Evolutionary conservation across 352 stramenopile species (phyloP).

Genomic region (Phytophthora macrochlamydospora): DNA sequence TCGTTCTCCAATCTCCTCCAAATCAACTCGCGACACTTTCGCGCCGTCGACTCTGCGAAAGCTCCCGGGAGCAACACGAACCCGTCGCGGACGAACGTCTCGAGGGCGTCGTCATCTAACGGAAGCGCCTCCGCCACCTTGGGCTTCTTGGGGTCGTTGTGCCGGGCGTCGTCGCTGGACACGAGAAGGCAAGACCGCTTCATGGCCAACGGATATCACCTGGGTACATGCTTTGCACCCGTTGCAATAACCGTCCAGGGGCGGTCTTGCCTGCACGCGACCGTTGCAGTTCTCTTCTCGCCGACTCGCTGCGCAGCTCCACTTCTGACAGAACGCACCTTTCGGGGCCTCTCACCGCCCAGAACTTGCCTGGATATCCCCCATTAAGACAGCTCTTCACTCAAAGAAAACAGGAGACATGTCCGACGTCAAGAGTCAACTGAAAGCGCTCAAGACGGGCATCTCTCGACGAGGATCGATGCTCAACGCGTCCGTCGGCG

Average conservation of each 20-base stretch:
- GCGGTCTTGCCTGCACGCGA: background rate
- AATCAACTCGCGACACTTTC: constrained; percentile 51
- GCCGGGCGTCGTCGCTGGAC: background rate
- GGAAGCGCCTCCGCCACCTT: constrained; percentile 16
- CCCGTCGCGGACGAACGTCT: constrained; percentile 66
- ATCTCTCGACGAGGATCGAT: constrained; percentile 68
- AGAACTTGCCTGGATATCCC: constrained; percentile 6
- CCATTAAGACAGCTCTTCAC: constrained; percentile 6
- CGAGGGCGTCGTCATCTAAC: constrained; percentile 38
- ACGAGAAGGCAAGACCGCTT: background rate
- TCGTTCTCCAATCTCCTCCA: constrained; percentile 44
- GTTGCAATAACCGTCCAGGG: background rate
- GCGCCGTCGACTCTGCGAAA: constrained; percentile 51
- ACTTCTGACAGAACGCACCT: constrained; percentile 1
- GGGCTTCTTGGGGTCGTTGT: constrained; percentile 23
- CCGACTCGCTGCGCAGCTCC: constrained; percentile 4
- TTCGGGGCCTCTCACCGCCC: constrained; percentile 14
- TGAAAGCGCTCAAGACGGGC: constrained; percentile 68
- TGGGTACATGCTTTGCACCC: background rate
- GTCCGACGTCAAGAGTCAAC: constrained; percentile 34
- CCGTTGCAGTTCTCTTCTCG: constrained; percentile 21
- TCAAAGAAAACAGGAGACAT: constrained; percentile 19
- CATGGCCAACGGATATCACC: background rate
- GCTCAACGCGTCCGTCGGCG: constrained; percentile 66
- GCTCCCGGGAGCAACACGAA: constrained; percentile 68